phyloP scores from a whole-genome alignment of 495 filamentous ascomycete species.

The Aspergillus sclerotioniger region DNA sequence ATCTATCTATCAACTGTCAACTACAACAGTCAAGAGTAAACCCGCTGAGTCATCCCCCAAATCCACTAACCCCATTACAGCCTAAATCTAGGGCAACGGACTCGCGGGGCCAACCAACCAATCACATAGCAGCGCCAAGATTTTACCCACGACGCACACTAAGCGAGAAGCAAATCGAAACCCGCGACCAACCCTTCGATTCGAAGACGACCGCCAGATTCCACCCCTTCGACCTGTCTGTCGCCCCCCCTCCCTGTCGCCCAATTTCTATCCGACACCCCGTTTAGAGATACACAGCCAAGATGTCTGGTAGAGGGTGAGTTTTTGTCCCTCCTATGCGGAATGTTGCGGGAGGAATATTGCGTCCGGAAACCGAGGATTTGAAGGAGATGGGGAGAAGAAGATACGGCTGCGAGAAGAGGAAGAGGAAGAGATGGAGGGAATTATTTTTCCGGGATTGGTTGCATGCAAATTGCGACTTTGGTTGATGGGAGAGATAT shows the following conservation, averaged over 20 bases:
- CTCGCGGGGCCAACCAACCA: slow-evolving; percentile 21
- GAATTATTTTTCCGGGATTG: neutral
- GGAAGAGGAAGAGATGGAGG: neutral
- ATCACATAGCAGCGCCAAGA: slow-evolving; percentile 38
- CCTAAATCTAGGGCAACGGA: slow-evolving; percentile 41
- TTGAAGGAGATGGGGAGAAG: too few species aligned
- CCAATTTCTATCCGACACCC: slow-evolving; percentile 42
- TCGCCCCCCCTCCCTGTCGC: slow-evolving; percentile 37
- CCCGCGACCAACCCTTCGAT: slow-evolving; percentile 15
- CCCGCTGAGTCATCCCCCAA: neutral
- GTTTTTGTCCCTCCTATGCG: slow-evolving; percentile 14
- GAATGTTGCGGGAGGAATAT: neutral
- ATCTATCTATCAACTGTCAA: too few species aligned
- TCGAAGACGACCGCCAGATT: slow-evolving; percentile 12
- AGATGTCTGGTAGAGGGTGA: slow-evolving; percentile 59
- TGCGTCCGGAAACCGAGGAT: too few species aligned
- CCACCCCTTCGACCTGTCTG: slow-evolving; percentile 27
- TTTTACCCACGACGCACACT: slow-evolving; percentile 46
- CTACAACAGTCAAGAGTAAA: slow-evolving; percentile 2
- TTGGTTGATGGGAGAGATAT: neutral
- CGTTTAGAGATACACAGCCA: slow-evolving; percentile 47
- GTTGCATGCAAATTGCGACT: neutral
- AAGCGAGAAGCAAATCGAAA: slow-evolving; percentile 47
- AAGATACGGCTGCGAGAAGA: neutral
- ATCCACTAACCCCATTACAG: slow-evolving; percentile 21